Evolutionary conservation across 1,284 basidiomycete species (phyloP).

Genomic region (Apiotrichum gamsii): DNA sequence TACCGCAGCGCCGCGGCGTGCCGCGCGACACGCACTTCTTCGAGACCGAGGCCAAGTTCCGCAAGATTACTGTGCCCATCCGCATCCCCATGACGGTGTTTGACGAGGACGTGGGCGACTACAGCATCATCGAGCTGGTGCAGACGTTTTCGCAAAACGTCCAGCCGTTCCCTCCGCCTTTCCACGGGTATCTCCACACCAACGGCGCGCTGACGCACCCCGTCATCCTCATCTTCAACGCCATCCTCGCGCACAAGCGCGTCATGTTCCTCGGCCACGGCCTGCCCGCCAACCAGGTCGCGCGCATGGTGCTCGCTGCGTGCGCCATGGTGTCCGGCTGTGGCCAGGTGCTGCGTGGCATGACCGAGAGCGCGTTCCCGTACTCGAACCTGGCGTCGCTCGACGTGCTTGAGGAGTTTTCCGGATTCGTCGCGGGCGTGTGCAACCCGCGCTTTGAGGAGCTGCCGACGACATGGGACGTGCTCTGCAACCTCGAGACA

Average conservation of each 20-base stretch:
- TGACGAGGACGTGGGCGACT: conserved; percentile 94
- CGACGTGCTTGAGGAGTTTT: conserved; percentile 79
- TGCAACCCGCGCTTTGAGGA: conserved; percentile 93
- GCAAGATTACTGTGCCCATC: conserved; percentile 69
- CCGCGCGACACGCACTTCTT: conserved; percentile 89
- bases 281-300: conserved; percentile 77
- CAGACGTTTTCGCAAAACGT: conserved; percentile 73
- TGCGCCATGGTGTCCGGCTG: conserved; percentile 87
- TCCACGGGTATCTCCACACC: conserved; percentile 86
- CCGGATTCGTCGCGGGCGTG: conserved; percentile 90
- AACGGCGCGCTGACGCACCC: conserved; percentile 86
- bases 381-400: conserved; percentile 84
- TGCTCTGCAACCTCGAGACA: conserved; percentile 81
- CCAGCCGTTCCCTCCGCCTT: conserved; percentile 60
- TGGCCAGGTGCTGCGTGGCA: conserved; percentile 73
- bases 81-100: conserved; percentile 79
- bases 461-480: conserved; percentile 73
- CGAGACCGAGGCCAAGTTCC: conserved; percentile 75
- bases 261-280: conserved; percentile 89
- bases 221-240: conserved; percentile 90
- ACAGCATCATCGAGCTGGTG: conserved; percentile 84
- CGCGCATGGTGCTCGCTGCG: conserved; percentile 82
- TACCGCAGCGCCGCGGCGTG: conserved; percentile 25
- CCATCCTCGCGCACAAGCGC: conserved; percentile 84
- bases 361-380: conserved; percentile 83